phyloP scores from a whole-genome alignment of 306 rosid species.

The Trichosanthes truncata region DNA sequence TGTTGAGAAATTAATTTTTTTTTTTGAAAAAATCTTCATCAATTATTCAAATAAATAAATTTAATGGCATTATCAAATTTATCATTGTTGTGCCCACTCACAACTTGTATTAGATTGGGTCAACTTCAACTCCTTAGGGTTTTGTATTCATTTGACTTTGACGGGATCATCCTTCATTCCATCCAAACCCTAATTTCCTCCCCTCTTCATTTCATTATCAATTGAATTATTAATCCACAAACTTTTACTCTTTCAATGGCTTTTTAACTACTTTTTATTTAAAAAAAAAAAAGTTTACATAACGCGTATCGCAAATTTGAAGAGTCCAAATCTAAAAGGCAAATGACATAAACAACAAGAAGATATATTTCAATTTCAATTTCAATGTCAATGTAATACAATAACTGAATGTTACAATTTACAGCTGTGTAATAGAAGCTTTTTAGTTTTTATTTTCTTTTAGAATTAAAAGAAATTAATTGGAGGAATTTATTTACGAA shows the following conservation, averaged over 20 bases:
- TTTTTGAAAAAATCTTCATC: neutral
- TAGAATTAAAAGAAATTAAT: neutral
- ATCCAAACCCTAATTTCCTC: neutral
- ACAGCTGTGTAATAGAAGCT: neutral
- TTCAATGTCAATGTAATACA: neutral
- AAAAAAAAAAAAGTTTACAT: neutral
- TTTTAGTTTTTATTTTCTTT: neutral
- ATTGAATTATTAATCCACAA: neutral
- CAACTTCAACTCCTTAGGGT: neutral
- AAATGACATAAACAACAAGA: neutral
- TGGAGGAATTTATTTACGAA: neutral
- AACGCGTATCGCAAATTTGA: no score
- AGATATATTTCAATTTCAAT: neutral
- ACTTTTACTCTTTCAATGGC: neutral
- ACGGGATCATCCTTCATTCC: neutral
- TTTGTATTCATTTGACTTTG: constrained; percentile 6
- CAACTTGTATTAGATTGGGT: neutral
- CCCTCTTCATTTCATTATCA: neutral
- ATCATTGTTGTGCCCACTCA: neutral
- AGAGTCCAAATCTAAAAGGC: no score
- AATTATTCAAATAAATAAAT: neutral
- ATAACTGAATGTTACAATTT: neutral
- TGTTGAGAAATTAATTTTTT: neutral
- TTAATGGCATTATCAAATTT: neutral
- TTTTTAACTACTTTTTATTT: neutral